Evolutionary conservation across 192 early-diverging fungal genomes (phyloP).

Genomic region (Coemansia sp.): DNA sequence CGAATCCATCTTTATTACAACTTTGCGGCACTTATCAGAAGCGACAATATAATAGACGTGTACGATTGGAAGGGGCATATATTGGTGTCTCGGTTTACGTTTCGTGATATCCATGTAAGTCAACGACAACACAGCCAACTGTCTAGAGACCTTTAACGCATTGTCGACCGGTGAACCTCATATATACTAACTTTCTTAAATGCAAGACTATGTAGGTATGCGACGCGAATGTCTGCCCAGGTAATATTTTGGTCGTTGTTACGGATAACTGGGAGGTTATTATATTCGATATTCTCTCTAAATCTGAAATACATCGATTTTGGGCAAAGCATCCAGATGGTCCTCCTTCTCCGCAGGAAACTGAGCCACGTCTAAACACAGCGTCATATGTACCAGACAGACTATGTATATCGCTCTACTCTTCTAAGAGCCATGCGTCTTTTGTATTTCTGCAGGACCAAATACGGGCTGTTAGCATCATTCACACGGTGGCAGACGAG

Average conservation of each 20-base stretch:
- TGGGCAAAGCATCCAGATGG: neutral
- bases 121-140: neutral
- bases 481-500: neutral
- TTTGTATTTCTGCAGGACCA: neutral
- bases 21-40: conserved; percentile 10
- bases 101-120: neutral
- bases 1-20: conserved; percentile 17
- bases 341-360: neutral
- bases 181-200: neutral
- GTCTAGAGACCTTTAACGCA: neutral
- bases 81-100: conserved; percentile 8
- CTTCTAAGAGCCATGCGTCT: neutral
- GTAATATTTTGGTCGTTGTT: conserved; percentile 6
- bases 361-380: neutral
- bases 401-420: neutral
- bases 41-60: conserved; percentile 13
- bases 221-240: conserved; percentile 16
- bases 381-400: neutral
- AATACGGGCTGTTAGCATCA: neutral
- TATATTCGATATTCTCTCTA: conserved; percentile 3
- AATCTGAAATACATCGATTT: neutral
- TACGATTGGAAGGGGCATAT: conserved; percentile 12
- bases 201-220: neutral
- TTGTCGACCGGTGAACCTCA: neutral
- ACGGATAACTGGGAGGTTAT: conserved; percentile 12